Evolutionary conservation across 2,329 filamentous ascomycete genomes (phyloP), one percentile per base, ranked within the genome.

Genomic region (Botrytis sinoallii): DNA sequence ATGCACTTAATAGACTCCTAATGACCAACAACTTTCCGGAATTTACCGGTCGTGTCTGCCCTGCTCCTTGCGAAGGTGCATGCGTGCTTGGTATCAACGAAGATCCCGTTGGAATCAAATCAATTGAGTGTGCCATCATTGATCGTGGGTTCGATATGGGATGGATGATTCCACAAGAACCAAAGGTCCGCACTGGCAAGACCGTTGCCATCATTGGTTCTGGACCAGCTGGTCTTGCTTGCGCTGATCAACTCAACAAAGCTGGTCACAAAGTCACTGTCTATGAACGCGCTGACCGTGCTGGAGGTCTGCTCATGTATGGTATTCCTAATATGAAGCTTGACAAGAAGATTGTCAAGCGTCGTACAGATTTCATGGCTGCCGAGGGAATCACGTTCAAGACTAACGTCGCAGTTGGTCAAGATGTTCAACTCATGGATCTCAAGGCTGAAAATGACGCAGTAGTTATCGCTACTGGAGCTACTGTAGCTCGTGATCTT

Each of bases 261-360:
- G 93, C 93, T 79, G 95, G 95, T 42, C 95, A 98, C 85, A 85
- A 82, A 7, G 94, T 98, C 72, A 97, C 94, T 20, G 90, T 98
- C 29, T 98, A 96, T 81, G 95, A 98, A 87, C 93, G 95, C 77
- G 90, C 94, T 75, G 95, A 98, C 82, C 93, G 95, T 77, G 86
- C 92, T 74, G 95, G 95, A 84, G 95, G 95, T 83, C 87, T 98
- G 72, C 89, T 98, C 80, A 98, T 98, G 95, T 98, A 98, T 82
- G 95, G 95, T 78, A 98, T 98, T 78, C 95, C 95, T 78, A 98
- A 98, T 87, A 98, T 98, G 95, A 98, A 98, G 87, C 92, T 98
- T 60, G 95, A 98, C 86, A 98, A 98, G 88, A 94, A 94, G 81
- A 91, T 98, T 76, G 95, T 98, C 75, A 95, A 98, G 87, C 93